Percentiles rank a stretch among this genome's conserved stretches.
phyloP scores from a whole-genome alignment of 257 asterid species.

The Rauvolfia tetraphylla region DNA sequence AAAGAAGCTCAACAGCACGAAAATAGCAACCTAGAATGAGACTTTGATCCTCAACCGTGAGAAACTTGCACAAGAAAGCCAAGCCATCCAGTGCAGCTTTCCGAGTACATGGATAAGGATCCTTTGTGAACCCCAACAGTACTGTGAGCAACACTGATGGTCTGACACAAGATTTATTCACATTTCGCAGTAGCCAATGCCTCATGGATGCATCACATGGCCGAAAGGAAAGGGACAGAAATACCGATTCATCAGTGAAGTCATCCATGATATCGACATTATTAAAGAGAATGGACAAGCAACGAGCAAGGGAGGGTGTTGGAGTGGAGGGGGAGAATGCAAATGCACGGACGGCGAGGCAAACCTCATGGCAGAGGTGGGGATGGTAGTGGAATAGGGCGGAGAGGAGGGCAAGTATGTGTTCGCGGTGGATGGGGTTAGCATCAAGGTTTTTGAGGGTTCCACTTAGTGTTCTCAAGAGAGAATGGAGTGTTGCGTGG shows the following conservation, averaged over 20 bases:
- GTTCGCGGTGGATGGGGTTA: conserved; percentile 1
- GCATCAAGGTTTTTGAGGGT: conserved; percentile 37
- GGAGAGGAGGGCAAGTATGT: conserved; percentile 51
- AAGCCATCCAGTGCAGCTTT: conserved; percentile 70
- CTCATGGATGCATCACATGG: conserved; percentile 38
- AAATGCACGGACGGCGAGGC: conserved; percentile 36
- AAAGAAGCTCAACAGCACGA: conserved; percentile 73
- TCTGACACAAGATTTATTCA: conserved; percentile 48
- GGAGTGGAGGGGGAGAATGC: conserved; percentile 38
- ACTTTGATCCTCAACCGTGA: conserved; percentile 54
- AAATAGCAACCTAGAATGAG: conserved; percentile 61
- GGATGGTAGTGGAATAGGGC: conserved; percentile 44
- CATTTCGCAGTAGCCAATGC: conserved; percentile 59
- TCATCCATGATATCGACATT: not conserved
- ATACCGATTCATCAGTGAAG: conserved; percentile 32
- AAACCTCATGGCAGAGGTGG: conserved; percentile 30
- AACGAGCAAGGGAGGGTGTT: conserved; percentile 38
- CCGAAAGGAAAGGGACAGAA: conserved; percentile 56
- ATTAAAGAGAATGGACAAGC: conserved; percentile 43
- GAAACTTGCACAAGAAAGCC: conserved; percentile 33
- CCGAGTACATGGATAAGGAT: conserved; percentile 72
- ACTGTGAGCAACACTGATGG: conserved; percentile 71
- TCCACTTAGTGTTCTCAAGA: conserved; percentile 39
- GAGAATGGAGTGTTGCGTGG: conserved; percentile 35
- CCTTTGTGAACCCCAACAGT: conserved; percentile 75